phyloP scores from a whole-genome alignment of 495 filamentous ascomycete species.

The Arthonia radiata region DNA sequence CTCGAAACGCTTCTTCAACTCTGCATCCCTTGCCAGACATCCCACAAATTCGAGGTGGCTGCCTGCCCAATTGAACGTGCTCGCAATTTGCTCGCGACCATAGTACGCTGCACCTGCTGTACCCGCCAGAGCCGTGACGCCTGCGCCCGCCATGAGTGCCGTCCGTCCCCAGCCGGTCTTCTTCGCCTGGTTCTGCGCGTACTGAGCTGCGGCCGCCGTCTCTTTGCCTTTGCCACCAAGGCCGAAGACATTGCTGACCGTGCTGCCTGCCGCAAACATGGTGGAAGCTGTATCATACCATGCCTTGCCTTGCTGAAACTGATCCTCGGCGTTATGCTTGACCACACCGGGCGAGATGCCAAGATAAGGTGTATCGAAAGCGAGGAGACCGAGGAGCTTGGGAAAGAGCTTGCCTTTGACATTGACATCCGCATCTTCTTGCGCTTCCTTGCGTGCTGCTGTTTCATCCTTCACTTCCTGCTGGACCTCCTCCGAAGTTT shows the following conservation, averaged over 20 bases:
- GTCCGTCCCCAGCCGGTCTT: constrained; percentile 41
- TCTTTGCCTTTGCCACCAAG: constrained; percentile 15
- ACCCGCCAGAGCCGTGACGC: constrained; percentile 54
- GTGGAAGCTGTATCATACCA: background rate
- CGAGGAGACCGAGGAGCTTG: constrained; percentile 60
- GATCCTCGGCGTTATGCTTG: constrained; percentile 66
- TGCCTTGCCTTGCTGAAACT: constrained; percentile 47
- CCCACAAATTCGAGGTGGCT: constrained; percentile 93
- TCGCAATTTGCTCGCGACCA: constrained; percentile 49
- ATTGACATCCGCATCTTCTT: too few relatives aligned
- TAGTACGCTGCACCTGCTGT: constrained; percentile 75
- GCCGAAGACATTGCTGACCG: constrained; percentile 34
- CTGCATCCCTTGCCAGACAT: constrained; percentile 52
- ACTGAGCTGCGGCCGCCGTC: background rate
- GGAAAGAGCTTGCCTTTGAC: too few relatives aligned
- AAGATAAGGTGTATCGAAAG: constrained; percentile 87
- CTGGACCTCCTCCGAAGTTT: too few relatives aligned
- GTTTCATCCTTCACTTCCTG: too few relatives aligned
- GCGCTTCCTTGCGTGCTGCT: too few relatives aligned
- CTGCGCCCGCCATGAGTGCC: constrained; percentile 59
- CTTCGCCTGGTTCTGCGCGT: background rate
- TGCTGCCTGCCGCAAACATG: constrained; percentile 7
- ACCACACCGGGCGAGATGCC: constrained; percentile 76
- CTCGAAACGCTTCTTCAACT: constrained; percentile 41
- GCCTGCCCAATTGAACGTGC: constrained; percentile 54